Conservation (phyloP, 352 stramenopile genomes). For the Phytopythium litorale region DNA sequence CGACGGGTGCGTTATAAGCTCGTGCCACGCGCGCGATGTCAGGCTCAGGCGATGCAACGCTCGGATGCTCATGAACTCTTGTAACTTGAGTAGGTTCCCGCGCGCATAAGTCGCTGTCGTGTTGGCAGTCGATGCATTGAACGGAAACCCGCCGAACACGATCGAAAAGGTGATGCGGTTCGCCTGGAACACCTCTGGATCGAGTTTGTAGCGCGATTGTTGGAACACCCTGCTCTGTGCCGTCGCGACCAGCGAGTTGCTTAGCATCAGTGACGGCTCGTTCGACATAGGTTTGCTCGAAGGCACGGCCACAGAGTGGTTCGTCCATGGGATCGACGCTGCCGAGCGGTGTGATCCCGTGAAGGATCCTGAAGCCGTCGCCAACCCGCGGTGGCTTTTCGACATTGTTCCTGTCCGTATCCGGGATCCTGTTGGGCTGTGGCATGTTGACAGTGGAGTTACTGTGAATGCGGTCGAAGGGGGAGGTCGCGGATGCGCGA, state of each 20-base stretch:
- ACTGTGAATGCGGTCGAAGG: not conserved
- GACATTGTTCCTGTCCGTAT: not conserved
- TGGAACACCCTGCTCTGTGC: slow-evolving; percentile 29
- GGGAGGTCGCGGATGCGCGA: not conserved
- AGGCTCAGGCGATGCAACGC: slow-evolving; percentile 44
- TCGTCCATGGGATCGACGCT: slow-evolving; percentile 7
- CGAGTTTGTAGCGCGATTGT: slow-evolving; percentile 42
- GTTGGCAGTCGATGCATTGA: not conserved
- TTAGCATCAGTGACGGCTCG: slow-evolving; percentile 10
- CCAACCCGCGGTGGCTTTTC: slow-evolving; percentile 1
- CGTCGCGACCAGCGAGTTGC: slow-evolving; percentile 7
- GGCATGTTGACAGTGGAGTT: not conserved
- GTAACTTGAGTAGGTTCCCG: slow-evolving; percentile 38
- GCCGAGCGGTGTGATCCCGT: not conserved
- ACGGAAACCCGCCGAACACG: slow-evolving; percentile 19
- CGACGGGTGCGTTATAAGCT: slow-evolving; percentile 34
- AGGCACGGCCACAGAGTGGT: not conserved
- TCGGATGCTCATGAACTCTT: slow-evolving; percentile 40
- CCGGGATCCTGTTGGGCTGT: not conserved
- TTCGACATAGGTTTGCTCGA: not conserved
- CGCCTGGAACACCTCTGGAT: slow-evolving; percentile 36
- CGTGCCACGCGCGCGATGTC: slow-evolving; percentile 39
- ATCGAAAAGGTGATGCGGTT: slow-evolving; percentile 22
- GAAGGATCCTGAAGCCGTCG: not conserved
- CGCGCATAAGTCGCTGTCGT: slow-evolving; percentile 11